Percentiles rank a stretch among this genome's conserved stretches.
Conservation (phyloP, 805 yeast species). For the Candida ortonii region DNA sequence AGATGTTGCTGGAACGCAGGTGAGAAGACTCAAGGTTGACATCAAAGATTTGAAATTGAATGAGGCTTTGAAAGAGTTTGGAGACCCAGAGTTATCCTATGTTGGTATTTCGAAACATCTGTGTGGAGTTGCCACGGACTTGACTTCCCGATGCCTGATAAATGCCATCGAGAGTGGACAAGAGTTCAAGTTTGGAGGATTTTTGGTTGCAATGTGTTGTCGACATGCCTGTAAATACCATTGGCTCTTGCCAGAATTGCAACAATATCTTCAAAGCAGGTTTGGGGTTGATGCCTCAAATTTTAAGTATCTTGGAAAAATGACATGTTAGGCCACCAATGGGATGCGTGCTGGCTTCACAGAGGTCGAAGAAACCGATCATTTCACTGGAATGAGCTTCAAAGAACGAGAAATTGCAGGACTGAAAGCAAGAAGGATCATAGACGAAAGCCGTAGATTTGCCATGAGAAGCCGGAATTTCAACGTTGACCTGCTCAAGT, state of each 20-base stretch:
- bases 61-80: constrained; percentile 36
- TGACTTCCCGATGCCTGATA: constrained; percentile 65
- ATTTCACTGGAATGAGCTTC: constrained; percentile 44
- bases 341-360: constrained; percentile 48
- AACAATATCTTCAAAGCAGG: constrained; percentile 34
- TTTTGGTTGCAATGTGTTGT: constrained; percentile 89
- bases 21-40: constrained; percentile 61
- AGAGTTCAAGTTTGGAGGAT: constrained; percentile 40
- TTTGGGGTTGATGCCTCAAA: constrained; percentile 34
- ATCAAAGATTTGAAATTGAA: constrained; percentile 70
- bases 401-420: constrained; percentile 61
- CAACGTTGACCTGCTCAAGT: constrained; percentile 51
- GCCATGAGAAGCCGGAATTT: constrained; percentile 44
- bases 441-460: constrained; percentile 67
- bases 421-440: constrained; percentile 60
- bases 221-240: constrained; percentile 74
- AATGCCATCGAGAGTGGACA: constrained; percentile 19
- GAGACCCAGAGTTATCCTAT: constrained; percentile 3
- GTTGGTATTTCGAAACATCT: constrained; percentile 83
- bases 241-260: constrained; percentile 50
- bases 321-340: constrained; percentile 88
- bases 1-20: constrained; percentile 36
- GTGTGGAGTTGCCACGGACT: constrained; percentile 93
- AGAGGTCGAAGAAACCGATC: constrained; percentile 40
- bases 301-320: constrained; percentile 45